Evolutionary conservation across 2,329 filamentous ascomycete species (phyloP), one percentile per base, ranked within the genome.

Genomic region (Zopfia rhizophila): DNA sequence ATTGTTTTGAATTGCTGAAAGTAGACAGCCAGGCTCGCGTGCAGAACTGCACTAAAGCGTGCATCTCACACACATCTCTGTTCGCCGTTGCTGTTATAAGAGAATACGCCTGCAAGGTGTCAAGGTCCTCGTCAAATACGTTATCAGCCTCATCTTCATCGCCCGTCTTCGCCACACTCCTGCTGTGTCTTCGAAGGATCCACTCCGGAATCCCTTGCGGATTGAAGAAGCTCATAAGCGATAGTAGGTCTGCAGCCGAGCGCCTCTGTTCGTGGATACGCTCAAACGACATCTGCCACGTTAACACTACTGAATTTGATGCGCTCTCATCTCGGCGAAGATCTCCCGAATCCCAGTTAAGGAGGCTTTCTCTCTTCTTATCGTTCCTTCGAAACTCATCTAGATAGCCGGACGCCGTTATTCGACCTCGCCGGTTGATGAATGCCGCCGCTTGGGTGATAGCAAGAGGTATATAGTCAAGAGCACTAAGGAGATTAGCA

Each of bases 151-250:
- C n/a, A n/a, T n/a, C n/a, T n/a, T n/a, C n/a, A n/a, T n/a, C n/a
- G n/a, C n/a, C n/a, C n/a, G n/a, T n/a, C n/a, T n/a, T n/a, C n/a
- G n/a, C n/a, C n/a, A n/a, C n/a, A n/a, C n/a, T n/a, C n/a, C n/a
- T n/a, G n/a, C n/a, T n/a, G n/a, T n/a, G n/a, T n/a, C n/a, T n/a
- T n/a, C 50, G 50, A 29, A 77, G 40, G n/a, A 73, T 43, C 11
- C 24, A 51, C 19, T 69, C 63, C 0, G 72, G 70, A 17, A 79
- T 77, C 5, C 66, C 71, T 51, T 78, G 69, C 16, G 62, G 60
- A 38, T 80, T 67, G 51, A 76, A 80, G 45, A 76, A 73, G 62
- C 75, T 77, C 72, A 80, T 79, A 0, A 79, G 62, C 3, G 74
- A 75, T 1, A 80, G 52, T 13, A 79, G 58, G n/a, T 77, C 63